A percentile compares a stretch with the other conserved stretches of the same genome.
Evolutionary conservation across 148 eudicot species (phyloP).

Genomic region (Oxyria digyna): DNA sequence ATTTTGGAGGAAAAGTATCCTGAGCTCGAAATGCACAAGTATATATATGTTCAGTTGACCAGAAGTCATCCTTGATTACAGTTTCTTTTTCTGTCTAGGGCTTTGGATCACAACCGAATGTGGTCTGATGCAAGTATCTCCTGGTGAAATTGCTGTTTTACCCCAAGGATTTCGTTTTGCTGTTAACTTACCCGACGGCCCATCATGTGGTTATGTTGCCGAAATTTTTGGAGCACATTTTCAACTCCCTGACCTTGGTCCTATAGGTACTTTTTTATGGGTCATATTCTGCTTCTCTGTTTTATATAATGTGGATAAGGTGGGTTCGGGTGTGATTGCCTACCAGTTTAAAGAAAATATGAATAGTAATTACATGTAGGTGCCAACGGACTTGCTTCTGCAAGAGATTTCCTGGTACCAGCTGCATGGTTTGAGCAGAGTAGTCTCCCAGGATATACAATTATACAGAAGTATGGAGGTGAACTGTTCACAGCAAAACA

Average conservation of each 20-base stretch:
- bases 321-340: background rate
- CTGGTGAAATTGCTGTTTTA: conserved; percentile 78
- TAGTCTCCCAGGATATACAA: conserved; percentile 50
- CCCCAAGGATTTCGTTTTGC: conserved; percentile 90
- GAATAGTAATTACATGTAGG: conserved; percentile 31
- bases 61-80: background rate
- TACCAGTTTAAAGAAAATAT: background rate
- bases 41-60: background rate
- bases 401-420: conserved; percentile 85
- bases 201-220: conserved; percentile 91
- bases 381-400: conserved; percentile 93
- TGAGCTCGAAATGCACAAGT: no score
- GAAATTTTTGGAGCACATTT: conserved; percentile 89
- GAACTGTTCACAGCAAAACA: conserved; percentile 93
- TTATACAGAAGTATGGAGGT: conserved; percentile 90
- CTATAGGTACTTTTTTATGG: conserved; percentile 44
- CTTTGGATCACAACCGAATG: conserved; percentile 88
- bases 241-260: conserved; percentile 96
- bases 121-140: conserved; percentile 73
- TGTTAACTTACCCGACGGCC: conserved; percentile 79
- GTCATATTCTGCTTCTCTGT: background rate
- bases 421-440: conserved; percentile 71
- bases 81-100: conserved; percentile 24
- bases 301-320: background rate
- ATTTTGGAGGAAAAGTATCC: background rate